Evolutionary conservation across 2,329 filamentous ascomycete genomes (phyloP), one percentile per base, ranked within the genome.

Genomic region (Peltaster fructicola): DNA sequence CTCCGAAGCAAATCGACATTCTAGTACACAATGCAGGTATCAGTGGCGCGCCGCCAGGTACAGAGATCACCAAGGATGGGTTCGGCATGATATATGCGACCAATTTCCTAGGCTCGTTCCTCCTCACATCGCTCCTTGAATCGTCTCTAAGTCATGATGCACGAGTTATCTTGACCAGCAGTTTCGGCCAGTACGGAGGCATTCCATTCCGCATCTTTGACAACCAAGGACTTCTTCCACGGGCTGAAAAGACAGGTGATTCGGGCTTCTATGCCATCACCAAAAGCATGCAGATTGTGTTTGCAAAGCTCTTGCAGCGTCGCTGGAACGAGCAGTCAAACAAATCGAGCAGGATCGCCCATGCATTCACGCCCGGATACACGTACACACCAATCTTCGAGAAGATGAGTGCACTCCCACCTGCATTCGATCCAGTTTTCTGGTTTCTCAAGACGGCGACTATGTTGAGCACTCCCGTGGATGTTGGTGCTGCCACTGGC

Each of bases 11-110:
- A 29, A 35, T 53, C 13, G 49, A 53, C 23, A 39, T 52, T 16
- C 43, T 41, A 7, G 30, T 53, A 4, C 30, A 53, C 17, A 54
- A 54, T 26, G 51, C 51, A 14, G 52, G 50, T 8, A 31, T 45
- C 12, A 35, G 36, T n/a, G 36, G 19, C 17, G 18, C 28, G 6
- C 12, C 14, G 3, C 12, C 8, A 12, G 30, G 29, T 16, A 19
- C 30, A 5, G 26, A 26, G 7, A 27, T 29, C 8, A 39, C 36
- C 3, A 15, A 20, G 7, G 35, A 40, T n/a, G 36, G 37, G 9
- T 24, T 37, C 7, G 30, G 27, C n/a, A 28, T 24, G 3, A 20
- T 33, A 16, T 39, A 40, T 25, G 22, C 25, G 1, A 37, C 34
- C 11, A 40, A 40, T 23, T 36, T 40, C 23, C 30, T 37, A 14